Conservation (phyloP, 2,329 filamentous ascomycete genomes). For the Pseudodiploospora longispora region DNA sequence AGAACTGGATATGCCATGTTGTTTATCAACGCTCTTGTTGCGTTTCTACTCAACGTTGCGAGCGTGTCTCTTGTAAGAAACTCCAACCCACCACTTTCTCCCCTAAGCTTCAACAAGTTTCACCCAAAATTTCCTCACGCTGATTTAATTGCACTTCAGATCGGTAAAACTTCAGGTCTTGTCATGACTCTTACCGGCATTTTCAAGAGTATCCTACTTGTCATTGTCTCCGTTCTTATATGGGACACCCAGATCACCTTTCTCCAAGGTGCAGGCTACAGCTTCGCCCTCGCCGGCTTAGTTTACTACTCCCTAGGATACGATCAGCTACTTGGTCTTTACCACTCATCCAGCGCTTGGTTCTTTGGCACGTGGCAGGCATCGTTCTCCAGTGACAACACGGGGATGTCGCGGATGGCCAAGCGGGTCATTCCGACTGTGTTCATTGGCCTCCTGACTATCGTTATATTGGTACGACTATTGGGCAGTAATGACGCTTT, state of each 20-base stretch:
- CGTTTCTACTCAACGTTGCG: slow-evolving; percentile 73
- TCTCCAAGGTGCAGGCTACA: slow-evolving; percentile 71
- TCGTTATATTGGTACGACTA: slow-evolving; percentile 15
- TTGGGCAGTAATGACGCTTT: too few relatives aligned
- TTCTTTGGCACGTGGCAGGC: slow-evolving; percentile 14
- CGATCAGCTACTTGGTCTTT: slow-evolving; percentile 22
- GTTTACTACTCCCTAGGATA: slow-evolving; percentile 40
- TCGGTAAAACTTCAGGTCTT: slow-evolving; percentile 79
- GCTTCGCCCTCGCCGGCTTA: slow-evolving; percentile 52
- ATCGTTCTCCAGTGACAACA: slow-evolving; percentile 8
- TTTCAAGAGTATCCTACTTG: slow-evolving; percentile 80
- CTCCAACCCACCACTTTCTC: background rate
- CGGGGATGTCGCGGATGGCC: background rate
- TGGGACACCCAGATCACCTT: slow-evolving; percentile 65
- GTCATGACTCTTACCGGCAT: slow-evolving; percentile 82
- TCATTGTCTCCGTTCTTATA: slow-evolving; percentile 66
- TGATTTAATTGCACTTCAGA: slow-evolving; percentile 39
- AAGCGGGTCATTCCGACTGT: slow-evolving; percentile 8
- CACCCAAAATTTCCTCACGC: background rate
- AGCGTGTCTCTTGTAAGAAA: slow-evolving; percentile 73
- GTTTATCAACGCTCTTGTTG: slow-evolving; percentile 65
- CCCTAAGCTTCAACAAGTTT: background rate
- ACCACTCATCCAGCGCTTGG: slow-evolving; percentile 16
- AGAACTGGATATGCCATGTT: slow-evolving; percentile 58
- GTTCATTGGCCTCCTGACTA: slow-evolving; percentile 16